Conservation (phyloP, 176 grass and related monocot species). For the Avena eriantha region DNA sequence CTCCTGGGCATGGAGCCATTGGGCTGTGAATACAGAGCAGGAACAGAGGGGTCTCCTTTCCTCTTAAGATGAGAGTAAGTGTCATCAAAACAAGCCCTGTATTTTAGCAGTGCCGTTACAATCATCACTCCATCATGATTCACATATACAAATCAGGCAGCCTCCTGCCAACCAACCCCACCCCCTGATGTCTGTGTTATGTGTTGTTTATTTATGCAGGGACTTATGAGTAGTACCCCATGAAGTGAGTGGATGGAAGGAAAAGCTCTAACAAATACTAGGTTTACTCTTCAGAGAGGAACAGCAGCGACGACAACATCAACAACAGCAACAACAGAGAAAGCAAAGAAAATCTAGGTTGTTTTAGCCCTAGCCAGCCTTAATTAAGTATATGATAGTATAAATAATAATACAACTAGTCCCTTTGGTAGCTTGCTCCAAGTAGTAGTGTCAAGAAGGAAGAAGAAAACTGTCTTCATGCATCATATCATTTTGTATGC, state of each 20-base stretch:
- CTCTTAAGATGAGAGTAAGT: slow-evolving; percentile 56
- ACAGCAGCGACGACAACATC: slow-evolving; percentile 9
- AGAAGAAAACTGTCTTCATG: background rate
- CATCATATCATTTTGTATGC: slow-evolving; percentile 18
- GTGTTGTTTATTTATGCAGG: slow-evolving; percentile 52
- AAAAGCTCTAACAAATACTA: slow-evolving; percentile 45
- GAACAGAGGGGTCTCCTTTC: slow-evolving; percentile 36
- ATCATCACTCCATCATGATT: slow-evolving; percentile 28
- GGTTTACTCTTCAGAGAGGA: slow-evolving; percentile 42
- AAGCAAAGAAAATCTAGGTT: slow-evolving; percentile 46
- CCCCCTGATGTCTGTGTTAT: slow-evolving; percentile 47
- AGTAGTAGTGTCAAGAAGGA: slow-evolving; percentile 10
- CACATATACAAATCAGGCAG: slow-evolving; percentile 25
- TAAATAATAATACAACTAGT: slow-evolving; percentile 38
- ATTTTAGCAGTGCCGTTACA: background rate
- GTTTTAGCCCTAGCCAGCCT: slow-evolving; percentile 46
- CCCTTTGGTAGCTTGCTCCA: slow-evolving; percentile 25
- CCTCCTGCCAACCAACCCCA: slow-evolving; percentile 20
- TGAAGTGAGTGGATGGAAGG: slow-evolving; percentile 45
- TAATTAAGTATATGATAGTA: slow-evolving; percentile 43
- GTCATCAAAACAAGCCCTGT: background rate
- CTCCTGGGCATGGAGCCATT: slow-evolving; percentile 74
- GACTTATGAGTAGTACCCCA: slow-evolving; percentile 44
- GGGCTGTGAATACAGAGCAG: slow-evolving; percentile 74
- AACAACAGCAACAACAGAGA: slow-evolving; percentile 23